A percentile compares a stretch with the other conserved stretches of the same genome.
phyloP scores from a whole-genome alignment of 345 rosid species.

The Populus pruinosa region DNA sequence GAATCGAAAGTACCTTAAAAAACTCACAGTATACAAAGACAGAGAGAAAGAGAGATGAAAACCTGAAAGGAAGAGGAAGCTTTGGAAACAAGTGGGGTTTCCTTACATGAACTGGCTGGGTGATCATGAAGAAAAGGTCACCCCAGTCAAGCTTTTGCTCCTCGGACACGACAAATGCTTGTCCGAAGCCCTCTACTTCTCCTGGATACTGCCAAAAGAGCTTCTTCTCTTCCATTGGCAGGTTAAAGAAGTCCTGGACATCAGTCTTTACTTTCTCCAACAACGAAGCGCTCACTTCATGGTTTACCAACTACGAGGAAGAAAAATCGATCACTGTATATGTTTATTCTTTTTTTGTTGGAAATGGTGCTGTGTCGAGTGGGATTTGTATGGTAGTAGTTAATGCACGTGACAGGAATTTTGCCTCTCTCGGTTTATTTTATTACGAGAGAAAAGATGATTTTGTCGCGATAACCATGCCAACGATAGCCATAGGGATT shows the following conservation, averaged over 20 bases:
- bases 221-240: constrained; percentile 34
- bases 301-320: constrained; percentile 30
- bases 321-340: too few species aligned
- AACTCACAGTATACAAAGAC: not conserved
- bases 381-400: too few species aligned
- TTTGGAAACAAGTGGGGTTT: constrained; percentile 31
- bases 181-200: constrained; percentile 33
- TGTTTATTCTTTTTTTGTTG: too few species aligned
- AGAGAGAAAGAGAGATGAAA: not conserved
- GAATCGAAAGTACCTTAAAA: too few species aligned
- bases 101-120: constrained; percentile 17
- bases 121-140: constrained; percentile 22
- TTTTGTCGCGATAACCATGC: too few species aligned
- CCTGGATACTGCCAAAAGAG: constrained; percentile 23
- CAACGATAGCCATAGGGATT: too few species aligned
- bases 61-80: constrained; percentile 30
- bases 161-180: constrained; percentile 30
- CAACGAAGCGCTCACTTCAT: constrained; percentile 19
- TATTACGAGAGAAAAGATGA: too few species aligned
- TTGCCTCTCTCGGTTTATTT: too few species aligned
- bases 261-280: constrained; percentile 29
- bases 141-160: constrained; percentile 36
- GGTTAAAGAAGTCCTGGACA: constrained; percentile 24
- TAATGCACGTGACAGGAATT: too few species aligned
- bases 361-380: too few species aligned